Evolutionary conservation across 805 yeast genomes (phyloP), one percentile per base, ranked within the genome.

Genomic region (Kurtzmaniella cleridarum): DNA sequence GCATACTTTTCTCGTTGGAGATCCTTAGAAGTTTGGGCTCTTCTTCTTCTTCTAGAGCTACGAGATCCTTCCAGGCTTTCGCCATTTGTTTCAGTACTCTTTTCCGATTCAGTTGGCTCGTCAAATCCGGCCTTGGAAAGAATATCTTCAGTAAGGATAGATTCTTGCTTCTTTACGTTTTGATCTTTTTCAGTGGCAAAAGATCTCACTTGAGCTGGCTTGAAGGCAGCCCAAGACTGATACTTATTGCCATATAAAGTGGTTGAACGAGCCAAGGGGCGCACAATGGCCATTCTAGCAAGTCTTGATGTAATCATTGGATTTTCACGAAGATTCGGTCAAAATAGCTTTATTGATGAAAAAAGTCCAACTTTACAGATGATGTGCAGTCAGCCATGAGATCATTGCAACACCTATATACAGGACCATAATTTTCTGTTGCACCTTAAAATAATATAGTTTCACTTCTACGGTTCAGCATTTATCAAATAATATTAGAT

Each of bases 71-170:
- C 41, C 2, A 38, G 16, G 12, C 41, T 41, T n/a, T 45, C 53
- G 29, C 33, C 40, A 11, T 41, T 39, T 23, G 40, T 48, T 3
- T 34, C 48, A 27, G 54, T 38, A 20, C 45, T 49, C 8, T 46
- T 45, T 10, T 51, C 49, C 37, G 45, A 44, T 17, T 43, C 48
- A 32, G 46, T 42, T 23, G 48, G 51, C 10, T 60, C 71, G 32
- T 87, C 91, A 41, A 89, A 78, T 29, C 96, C 96, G 10, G 95
- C 95, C 52, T 80, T 78, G 26, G 84, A 81, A 42, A 90, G 71
- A 53, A 89, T 53, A 54, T 89, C 95, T 45, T 90, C 96, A 35
- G 83, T 79, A 45, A 90, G 68, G 48, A 89, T 75, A 14, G 85
- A 74, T 46, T 75, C 54, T 27, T 59, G 57, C 42, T 56, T 54